A percentile compares a stretch with the other conserved stretches of the same genome.
These are phyloP conservation scores for Verticillium nubilum DNA, from an alignment of 2,329 filamentous ascomycete genomes.

Conservation along the genomic window DNA sequence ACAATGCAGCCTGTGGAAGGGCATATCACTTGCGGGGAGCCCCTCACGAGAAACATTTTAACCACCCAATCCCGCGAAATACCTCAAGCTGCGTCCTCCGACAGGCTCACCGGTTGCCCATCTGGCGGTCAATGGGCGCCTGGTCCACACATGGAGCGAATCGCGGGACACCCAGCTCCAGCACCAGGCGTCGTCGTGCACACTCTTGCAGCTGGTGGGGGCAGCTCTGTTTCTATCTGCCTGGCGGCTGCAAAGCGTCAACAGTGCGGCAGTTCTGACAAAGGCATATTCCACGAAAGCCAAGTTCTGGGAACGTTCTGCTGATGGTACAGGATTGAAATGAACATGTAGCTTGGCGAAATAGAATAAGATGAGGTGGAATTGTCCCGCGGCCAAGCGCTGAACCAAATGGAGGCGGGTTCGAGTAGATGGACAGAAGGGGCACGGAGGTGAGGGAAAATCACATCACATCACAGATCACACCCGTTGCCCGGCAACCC, in stretches of 20 bases:
- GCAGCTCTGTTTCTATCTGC: background rate
- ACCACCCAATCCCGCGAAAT: constrained; percentile 22
- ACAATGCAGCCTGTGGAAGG: constrained; percentile 4
- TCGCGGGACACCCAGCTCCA: constrained; percentile 12
- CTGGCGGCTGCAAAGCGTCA: background rate
- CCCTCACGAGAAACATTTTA: constrained; percentile 5
- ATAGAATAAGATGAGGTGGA: background rate
- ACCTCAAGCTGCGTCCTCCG: constrained; percentile 21
- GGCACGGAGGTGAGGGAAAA: background rate
- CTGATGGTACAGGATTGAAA: background rate
- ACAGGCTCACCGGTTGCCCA: constrained; percentile 16
- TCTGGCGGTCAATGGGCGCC: constrained; percentile 9
- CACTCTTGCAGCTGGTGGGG: background rate
- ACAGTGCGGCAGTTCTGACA: background rate
- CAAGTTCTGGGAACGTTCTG: too few relatives aligned
- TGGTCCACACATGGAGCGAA: constrained; percentile 17
- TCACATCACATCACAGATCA: background rate
- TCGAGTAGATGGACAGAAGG: background rate
- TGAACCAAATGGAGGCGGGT: too few relatives aligned
- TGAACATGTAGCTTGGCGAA: background rate
- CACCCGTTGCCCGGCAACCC: constrained; percentile 11
- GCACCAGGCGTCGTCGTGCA: background rate
- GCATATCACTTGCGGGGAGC: background rate
- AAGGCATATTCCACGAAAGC: too few relatives aligned
- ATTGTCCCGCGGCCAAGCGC: background rate